Evolutionary conservation across 2,329 filamentous ascomycete genomes (phyloP).

Genomic region (Albifimbria verrucaria): DNA sequence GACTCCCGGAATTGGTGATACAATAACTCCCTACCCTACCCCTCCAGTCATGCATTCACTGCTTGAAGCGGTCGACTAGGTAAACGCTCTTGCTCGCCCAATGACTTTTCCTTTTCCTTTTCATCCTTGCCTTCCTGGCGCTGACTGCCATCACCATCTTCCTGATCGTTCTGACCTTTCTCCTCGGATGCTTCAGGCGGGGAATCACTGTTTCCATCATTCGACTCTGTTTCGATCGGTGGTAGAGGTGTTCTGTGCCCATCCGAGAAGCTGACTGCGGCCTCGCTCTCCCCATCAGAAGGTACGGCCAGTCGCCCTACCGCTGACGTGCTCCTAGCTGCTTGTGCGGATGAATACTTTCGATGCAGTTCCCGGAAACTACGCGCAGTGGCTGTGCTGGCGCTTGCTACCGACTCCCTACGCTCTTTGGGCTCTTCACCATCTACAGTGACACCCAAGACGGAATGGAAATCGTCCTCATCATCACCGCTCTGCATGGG

Average conservation of each 20-base stretch:
- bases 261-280: conserved; percentile 58
- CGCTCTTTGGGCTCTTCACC: conserved; percentile 43
- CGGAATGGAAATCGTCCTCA: conserved; percentile 51
- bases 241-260: conserved; percentile 54
- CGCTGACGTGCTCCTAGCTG: conserved; percentile 36
- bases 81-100: conserved; percentile 24
- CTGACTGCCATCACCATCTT: conserved; percentile 10
- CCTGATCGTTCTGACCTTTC: conserved; percentile 23
- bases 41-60: conserved; percentile 29
- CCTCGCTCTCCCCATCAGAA: conserved; percentile 59
- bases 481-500: conserved; percentile 29
- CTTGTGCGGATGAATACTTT: conserved; percentile 54
- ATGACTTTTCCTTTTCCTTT: conserved; percentile 21
- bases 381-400: conserved; percentile 63
- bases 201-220: neutral
- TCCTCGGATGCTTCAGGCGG: neutral
- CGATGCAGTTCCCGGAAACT: conserved; percentile 63
- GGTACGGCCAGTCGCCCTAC: conserved; percentile 43
- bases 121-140: conserved; percentile 15
- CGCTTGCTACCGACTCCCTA: conserved; percentile 60
- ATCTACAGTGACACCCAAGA: conserved; percentile 42
- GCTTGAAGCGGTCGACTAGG: conserved; percentile 26
- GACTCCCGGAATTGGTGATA: neutral
- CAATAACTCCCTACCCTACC: neutral
- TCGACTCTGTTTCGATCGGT: conserved; percentile 40